Base-by-base conservation (phyloP, 2,329 filamentous ascomycete species). In the Fusarium sp. region DNA sequence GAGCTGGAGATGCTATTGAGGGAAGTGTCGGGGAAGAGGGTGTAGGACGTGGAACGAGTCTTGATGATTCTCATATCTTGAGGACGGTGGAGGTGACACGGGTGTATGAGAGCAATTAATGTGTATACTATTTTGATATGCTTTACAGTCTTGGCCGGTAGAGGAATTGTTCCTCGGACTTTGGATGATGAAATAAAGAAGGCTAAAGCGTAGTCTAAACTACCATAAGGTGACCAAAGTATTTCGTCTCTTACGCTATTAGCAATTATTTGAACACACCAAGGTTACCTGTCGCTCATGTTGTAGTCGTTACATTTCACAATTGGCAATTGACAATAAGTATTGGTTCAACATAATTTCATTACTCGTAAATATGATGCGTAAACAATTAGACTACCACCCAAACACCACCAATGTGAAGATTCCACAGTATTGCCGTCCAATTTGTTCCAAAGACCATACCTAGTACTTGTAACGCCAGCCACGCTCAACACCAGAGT, bases 381-480 rank as follows among this genome's bases (percentile, higher is more conserved):
- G 21, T 43, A 30, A 12, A 11, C 21, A n/a, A 18, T 21, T 20
- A 28, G n/a, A n/a, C 12, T 37, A 20, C 23, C 13, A 7, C 32
- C 12, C 42, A 20, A 30, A 56, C 20, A 18, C 23, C 40, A 21
- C 28, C 3, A 21, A 12, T 27, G 14, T 28, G 9, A 11, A 37
- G 32, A 0, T 18, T n/a, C 34, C 34, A 37, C 16, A 7, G 1
- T n/a, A n/a, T 9, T 37, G 5, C 16, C 5, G 0, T 37, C 16
- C 32, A 5, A 37, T 11, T n/a, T 10, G 3, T 37, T 37, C 32
- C 5, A n/a, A n/a, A 34, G 32, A 37, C 28, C 12, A 2, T n/a
- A n/a, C n/a, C 28, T 55, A 67, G 41, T 67, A 67, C 47, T 63
- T 67, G 30, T 67, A 67, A 40, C 64, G 30, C 64, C 64, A 67